phyloP scores from a whole-genome alignment of 202 grass and related monocot species.

The Cymbopogon flexuosus region DNA sequence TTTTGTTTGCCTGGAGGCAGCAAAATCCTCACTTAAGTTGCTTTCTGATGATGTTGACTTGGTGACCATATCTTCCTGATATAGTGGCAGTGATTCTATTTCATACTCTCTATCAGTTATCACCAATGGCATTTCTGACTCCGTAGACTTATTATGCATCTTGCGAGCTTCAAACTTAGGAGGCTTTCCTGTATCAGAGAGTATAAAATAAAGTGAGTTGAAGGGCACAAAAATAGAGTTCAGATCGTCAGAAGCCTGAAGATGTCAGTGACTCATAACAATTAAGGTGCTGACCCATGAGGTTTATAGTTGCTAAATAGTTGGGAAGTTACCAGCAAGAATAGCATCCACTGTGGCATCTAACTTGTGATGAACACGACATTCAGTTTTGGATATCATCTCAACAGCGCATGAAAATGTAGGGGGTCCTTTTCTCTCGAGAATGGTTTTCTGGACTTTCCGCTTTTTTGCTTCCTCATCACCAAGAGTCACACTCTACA shows the following conservation, averaged over 20 bases:
- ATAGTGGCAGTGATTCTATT: constrained; percentile 45
- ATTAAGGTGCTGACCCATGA: constrained; percentile 1
- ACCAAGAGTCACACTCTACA: constrained; percentile 93
- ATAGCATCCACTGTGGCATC: constrained; percentile 91
- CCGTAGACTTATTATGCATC: constrained; percentile 37
- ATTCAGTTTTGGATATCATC: constrained; percentile 92
- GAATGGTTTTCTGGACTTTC: constrained; percentile 95
- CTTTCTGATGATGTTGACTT: constrained; percentile 23
- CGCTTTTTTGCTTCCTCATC: constrained; percentile 91
- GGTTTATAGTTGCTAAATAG: constrained; percentile 7
- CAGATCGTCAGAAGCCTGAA: constrained; percentile 26
- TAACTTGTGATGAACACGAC: constrained; percentile 81
- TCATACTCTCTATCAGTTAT: constrained; percentile 48
- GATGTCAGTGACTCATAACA: neutral
- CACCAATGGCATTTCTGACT: constrained; percentile 38
- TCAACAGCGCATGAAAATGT: constrained; percentile 97
- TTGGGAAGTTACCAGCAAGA: constrained; percentile 59
- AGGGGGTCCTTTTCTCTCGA: constrained; percentile 89
- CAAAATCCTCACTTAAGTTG: constrained; percentile 31
- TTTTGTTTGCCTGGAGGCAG: constrained; percentile 38
- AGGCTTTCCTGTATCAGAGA: constrained; percentile 61
- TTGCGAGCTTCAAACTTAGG: constrained; percentile 76
- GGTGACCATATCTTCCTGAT: constrained; percentile 33
- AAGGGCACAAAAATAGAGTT: neutral
- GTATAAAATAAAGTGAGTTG: neutral